These are phyloP conservation scores for Irpex sp. DNA, from an alignment of 1,284 basidiomycete species.

Conservation along the genomic window DNA sequence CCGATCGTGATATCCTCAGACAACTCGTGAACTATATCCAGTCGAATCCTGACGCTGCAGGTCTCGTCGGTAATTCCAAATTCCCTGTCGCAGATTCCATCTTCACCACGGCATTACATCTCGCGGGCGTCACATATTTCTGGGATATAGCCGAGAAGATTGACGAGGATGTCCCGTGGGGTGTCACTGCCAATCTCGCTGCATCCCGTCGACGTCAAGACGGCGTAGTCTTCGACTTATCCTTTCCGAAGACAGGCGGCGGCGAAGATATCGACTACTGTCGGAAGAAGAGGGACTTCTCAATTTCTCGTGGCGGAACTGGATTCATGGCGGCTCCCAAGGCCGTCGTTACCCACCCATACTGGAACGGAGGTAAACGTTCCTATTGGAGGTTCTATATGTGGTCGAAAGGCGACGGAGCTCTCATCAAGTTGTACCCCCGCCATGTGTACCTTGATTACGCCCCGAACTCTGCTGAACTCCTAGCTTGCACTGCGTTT, in stretches of 20 bases:
- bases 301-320: slow-evolving; percentile 30
- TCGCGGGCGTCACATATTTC: slow-evolving; percentile 56
- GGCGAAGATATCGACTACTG: slow-evolving; percentile 65
- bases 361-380: slow-evolving; percentile 48
- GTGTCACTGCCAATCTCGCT: slow-evolving; percentile 58
- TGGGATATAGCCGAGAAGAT: slow-evolving; percentile 59
- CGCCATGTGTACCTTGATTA: slow-evolving; percentile 41
- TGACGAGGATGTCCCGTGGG: slow-evolving; percentile 48
- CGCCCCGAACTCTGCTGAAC: slow-evolving; percentile 49
- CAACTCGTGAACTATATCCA: slow-evolving; percentile 47
- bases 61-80: slow-evolving; percentile 48
- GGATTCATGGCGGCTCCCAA: slow-evolving; percentile 47
- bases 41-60: slow-evolving; percentile 41
- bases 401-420: slow-evolving; percentile 58
- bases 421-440: slow-evolving; percentile 45
- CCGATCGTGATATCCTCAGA: slow-evolving; percentile 40
- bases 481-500: slow-evolving; percentile 29
- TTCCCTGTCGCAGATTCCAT: slow-evolving; percentile 47
- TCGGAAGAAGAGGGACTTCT: slow-evolving; percentile 41
- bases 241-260: slow-evolving; percentile 60
- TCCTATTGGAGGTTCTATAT: slow-evolving; percentile 54
- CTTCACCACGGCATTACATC: slow-evolving; percentile 51
- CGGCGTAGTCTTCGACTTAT: slow-evolving; percentile 39
- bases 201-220: slow-evolving; percentile 43
- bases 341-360: slow-evolving; percentile 50